Percentiles rank a stretch among this genome's conserved stretches.
These are phyloP conservation scores for Oryza meyeriana DNA, from an alignment of 176 grass and related monocot species.

Conservation along the genomic window DNA sequence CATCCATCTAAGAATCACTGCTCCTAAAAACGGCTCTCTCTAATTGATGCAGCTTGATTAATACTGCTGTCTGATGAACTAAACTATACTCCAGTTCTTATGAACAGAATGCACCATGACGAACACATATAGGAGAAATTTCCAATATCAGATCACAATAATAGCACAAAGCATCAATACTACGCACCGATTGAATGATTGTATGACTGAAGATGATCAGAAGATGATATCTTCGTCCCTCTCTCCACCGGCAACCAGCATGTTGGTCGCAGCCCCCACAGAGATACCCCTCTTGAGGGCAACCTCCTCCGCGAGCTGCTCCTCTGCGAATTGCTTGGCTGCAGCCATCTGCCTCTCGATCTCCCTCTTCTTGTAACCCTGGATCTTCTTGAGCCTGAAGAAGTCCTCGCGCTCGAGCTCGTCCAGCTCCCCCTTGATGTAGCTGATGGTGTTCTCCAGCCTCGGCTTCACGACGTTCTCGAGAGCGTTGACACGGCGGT, in stretches of 20 bases:
- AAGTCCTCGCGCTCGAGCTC: constrained; percentile 96
- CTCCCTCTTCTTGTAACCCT: constrained; percentile 86
- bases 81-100: not conserved
- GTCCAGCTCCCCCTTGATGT: constrained; percentile 90
- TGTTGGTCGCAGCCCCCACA: constrained; percentile 29
- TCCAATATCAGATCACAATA: constrained; percentile 20
- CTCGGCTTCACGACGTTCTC: constrained; percentile 94
- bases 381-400: constrained; percentile 94
- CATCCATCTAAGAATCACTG: not conserved
- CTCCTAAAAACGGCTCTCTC: not conserved
- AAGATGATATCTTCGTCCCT: constrained; percentile 93
- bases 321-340: constrained; percentile 53
- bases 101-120: not conserved
- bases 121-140: not conserved
- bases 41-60: not conserved
- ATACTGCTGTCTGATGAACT: not conserved
- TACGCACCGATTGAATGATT: constrained; percentile 48
- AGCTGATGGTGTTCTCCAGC: constrained; percentile 87
- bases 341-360: constrained; percentile 49
- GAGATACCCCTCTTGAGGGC: constrained; percentile 78
- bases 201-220: constrained; percentile 27
- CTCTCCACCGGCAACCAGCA: constrained; percentile 49
- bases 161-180: not conserved
- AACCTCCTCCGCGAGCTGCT: constrained; percentile 56
- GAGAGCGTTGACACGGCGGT: constrained; percentile 82